phyloP scores from a whole-genome alignment of 305 asterid species.

The Fraxinus nigra region DNA sequence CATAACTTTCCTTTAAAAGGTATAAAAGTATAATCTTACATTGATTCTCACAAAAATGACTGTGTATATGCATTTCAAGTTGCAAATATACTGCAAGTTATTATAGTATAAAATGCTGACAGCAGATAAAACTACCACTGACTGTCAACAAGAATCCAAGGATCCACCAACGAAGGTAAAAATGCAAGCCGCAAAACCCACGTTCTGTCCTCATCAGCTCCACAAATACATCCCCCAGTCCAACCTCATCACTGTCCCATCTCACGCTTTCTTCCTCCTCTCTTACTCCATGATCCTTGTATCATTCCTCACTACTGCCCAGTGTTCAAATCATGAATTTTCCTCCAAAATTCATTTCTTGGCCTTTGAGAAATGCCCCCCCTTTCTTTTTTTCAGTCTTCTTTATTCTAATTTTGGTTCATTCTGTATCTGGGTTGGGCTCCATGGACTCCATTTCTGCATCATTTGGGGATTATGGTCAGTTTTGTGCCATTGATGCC shows the following conservation, averaged over 20 bases:
- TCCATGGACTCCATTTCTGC: constrained; percentile 90
- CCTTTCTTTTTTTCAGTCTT: constrained; percentile 17
- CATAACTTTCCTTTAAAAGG: background rate
- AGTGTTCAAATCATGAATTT: constrained; percentile 26
- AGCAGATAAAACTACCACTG: background rate
- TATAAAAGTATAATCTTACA: background rate
- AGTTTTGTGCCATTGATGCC: constrained; percentile 92
- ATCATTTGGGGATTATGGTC: constrained; percentile 58
- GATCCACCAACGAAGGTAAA: background rate
- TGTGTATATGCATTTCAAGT: background rate
- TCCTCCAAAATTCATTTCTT: background rate
- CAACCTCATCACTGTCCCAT: background rate
- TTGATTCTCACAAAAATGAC: background rate
- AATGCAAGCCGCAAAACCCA: constrained; percentile 2
- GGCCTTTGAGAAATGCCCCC: constrained; percentile 3
- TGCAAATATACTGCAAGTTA: background rate
- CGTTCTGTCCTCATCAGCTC: background rate
- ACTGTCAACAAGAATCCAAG: background rate
- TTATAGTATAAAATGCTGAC: background rate
- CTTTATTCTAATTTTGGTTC: constrained; percentile 28
- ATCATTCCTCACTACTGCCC: background rate
- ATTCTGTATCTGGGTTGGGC: constrained; percentile 65
- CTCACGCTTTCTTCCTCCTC: background rate
- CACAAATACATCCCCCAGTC: background rate
- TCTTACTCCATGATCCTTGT: constrained; percentile 7